Conservation (phyloP, 768 basidiomycete species). For the Trametopsis cervina region DNA sequence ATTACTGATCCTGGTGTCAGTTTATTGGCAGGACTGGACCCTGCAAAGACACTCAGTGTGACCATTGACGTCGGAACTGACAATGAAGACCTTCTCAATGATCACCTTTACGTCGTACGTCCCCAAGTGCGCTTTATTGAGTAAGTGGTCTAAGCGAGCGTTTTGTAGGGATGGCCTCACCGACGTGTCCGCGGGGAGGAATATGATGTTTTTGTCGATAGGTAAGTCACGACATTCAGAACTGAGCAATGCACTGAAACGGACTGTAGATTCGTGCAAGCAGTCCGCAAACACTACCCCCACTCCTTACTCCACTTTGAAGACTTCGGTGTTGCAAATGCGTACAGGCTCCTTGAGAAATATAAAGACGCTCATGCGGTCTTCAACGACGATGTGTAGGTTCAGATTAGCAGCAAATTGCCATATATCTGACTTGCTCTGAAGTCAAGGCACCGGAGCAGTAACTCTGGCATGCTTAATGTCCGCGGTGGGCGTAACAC, state of each 20-base stretch:
- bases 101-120: constrained; percentile 61
- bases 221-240: constrained; percentile 32
- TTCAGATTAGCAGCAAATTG: no score
- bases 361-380: constrained; percentile 60
- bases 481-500: constrained; percentile 63
- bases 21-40: constrained; percentile 61
- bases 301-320: constrained; percentile 73
- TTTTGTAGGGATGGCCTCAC: constrained; percentile 61
- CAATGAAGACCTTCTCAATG: constrained; percentile 55
- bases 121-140: not conserved
- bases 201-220: constrained; percentile 76
- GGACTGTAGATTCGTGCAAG: constrained; percentile 55
- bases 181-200: constrained; percentile 61
- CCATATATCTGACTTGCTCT: not conserved
- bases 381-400: constrained; percentile 84
- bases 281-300: constrained; percentile 68
- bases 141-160: not conserved
- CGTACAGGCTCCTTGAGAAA: constrained; percentile 54
- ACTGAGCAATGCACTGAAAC: no score
- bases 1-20: constrained; percentile 24
- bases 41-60: constrained; percentile 49
- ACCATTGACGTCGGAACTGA: constrained; percentile 75
- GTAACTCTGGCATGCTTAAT: constrained; percentile 67
- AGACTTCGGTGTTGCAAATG: constrained; percentile 78
- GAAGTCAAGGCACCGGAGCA: constrained; percentile 69